Evolutionary conservation across 805 yeast species (phyloP), one percentile per base, ranked within the genome.

Genomic region (Wickerhamiella azyma): DNA sequence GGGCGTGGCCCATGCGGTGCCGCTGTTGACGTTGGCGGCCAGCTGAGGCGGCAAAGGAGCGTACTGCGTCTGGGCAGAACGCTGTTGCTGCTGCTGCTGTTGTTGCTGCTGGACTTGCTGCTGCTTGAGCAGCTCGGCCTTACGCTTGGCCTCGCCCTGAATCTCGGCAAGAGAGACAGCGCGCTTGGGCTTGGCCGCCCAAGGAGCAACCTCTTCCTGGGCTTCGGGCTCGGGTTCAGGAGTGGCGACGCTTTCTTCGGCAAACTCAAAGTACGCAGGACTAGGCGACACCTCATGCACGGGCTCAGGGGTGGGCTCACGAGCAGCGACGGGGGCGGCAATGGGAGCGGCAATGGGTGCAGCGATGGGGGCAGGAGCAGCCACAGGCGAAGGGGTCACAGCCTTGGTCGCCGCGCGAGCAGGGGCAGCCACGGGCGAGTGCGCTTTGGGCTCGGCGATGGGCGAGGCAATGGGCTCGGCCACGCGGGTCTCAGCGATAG

Each of bases 91-190:
- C 47, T 16, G 47, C 45, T 5, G 51, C 41, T 4, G 41, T 37
- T 11, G 21, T 8, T 8, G 37, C 39, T 35, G 50, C 49, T 30
- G 35, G 26, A 3, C 11, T 21, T 6, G 29, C 32, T 43, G 46
- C 33, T 37, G 32, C 26, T 29, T 30, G 17, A 49, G 48, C 33
- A 37, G 52, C 21, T 54, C 53, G 39, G 50, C 43, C 35, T 47
- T 49, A 37, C 45, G 47, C 30, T 44, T 51, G 19, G 56, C 58
- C 43, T 59, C 65, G 37, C 58, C 62, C 41, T 60, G 64, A 39
- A 61, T 59, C 39, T 61, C 65, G 11, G 54, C 54, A 33, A 61
- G 49, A 1, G 63, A 55, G 18, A 52, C 54, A 9, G 54, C 47
- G 17, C 30, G 43, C 18, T 43, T 45, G 19, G 52, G 42, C 11